phyloP scores from a whole-genome alignment of 352 stramenopile genomes.

The Bremia lactucae region DNA sequence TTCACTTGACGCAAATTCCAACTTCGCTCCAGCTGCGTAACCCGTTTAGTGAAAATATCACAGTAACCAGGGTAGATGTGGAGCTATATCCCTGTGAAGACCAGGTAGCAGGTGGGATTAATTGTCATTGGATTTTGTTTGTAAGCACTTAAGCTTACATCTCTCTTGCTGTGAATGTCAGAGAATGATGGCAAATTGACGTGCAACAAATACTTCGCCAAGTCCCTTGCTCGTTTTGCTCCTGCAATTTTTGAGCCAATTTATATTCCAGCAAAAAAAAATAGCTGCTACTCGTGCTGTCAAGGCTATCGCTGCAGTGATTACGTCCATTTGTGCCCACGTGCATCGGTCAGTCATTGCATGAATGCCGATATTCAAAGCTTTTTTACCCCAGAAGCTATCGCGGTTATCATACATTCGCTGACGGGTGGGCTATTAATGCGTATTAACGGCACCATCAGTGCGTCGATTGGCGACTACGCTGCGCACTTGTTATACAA shows the following conservation, averaged over 20 bases:
- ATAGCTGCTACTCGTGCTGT: slow-evolving; percentile 71
- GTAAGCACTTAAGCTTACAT: neutral
- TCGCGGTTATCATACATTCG: slow-evolving; percentile 61
- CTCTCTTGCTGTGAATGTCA: slow-evolving; percentile 1
- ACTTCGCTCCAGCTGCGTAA: slow-evolving; percentile 69
- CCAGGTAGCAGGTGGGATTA: slow-evolving; percentile 48
- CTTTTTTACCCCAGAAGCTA: slow-evolving; percentile 65
- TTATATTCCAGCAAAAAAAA: slow-evolving; percentile 54
- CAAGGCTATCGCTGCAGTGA: slow-evolving; percentile 45
- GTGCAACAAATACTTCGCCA: slow-evolving; percentile 62
- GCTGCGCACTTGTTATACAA: slow-evolving; percentile 53
- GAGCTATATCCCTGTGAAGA: slow-evolving; percentile 68
- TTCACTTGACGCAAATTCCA: slow-evolving; percentile 57
- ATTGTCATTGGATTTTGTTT: neutral
- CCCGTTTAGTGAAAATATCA: slow-evolving; percentile 73
- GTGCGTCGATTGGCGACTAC: slow-evolving; percentile 55
- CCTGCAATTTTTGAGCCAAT: slow-evolving; percentile 53
- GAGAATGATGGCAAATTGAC: slow-evolving; percentile 32
- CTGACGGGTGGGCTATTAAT: slow-evolving; percentile 65
- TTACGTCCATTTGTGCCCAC: slow-evolving; percentile 47
- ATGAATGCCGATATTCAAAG: slow-evolving; percentile 58
- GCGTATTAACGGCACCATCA: slow-evolving; percentile 71
- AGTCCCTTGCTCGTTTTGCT: slow-evolving; percentile 55
- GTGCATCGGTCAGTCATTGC: slow-evolving; percentile 36
- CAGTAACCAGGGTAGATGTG: slow-evolving; percentile 49